phyloP scores from a whole-genome alignment of 1,139 yeast species.

The Geotrichum bryndzae region DNA sequence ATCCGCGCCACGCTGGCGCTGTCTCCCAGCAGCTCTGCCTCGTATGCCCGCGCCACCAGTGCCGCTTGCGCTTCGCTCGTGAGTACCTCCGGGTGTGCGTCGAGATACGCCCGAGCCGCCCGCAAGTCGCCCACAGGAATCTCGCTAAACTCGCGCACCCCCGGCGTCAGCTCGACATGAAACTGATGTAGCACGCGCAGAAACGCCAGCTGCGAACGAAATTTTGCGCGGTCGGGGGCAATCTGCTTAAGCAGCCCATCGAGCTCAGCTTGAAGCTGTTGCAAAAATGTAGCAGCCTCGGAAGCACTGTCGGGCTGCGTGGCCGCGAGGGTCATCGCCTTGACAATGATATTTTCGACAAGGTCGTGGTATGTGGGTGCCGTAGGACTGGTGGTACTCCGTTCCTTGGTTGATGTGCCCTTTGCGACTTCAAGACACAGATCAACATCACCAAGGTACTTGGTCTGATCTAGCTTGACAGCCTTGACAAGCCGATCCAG shows the following conservation, averaged over 20 bases:
- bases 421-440: slow-evolving; percentile 19
- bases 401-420: slow-evolving; percentile 26
- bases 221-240: slow-evolving; percentile 56
- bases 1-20: background rate
- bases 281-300: slow-evolving; percentile 34
- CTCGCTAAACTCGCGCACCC: slow-evolving; percentile 47
- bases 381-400: slow-evolving; percentile 38
- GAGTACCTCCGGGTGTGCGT: slow-evolving; percentile 53
- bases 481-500: slow-evolving; percentile 55
- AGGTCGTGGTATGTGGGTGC: slow-evolving; percentile 77
- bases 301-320: slow-evolving; percentile 39
- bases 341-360: slow-evolving; percentile 81
- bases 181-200: background rate
- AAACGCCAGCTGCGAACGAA: background rate
- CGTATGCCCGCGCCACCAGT: background rate
- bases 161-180: background rate
- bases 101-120: slow-evolving; percentile 48
- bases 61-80: background rate
- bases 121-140: slow-evolving; percentile 46
- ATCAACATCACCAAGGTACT: slow-evolving; percentile 9
- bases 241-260: slow-evolving; percentile 36
- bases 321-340: slow-evolving; percentile 54
- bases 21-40: background rate
- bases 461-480: slow-evolving; percentile 8
- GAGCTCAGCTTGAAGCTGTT: slow-evolving; percentile 32